Evolutionary conservation across 2,329 filamentous ascomycete genomes (phyloP), one percentile per base, ranked within the genome.

Genomic region (Fusarium tanahbumbuense): DNA sequence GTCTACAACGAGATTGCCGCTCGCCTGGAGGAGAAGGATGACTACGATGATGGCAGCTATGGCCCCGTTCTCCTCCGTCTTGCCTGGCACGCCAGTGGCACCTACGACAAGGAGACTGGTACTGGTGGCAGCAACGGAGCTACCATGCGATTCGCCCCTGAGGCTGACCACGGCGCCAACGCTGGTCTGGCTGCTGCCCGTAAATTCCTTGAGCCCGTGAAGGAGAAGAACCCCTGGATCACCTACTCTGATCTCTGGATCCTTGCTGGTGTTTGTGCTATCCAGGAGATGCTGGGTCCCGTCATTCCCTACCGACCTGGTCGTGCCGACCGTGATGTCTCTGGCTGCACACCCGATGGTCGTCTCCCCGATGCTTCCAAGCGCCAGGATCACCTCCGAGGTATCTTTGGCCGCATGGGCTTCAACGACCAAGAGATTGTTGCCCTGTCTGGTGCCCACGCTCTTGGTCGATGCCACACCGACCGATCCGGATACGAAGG

Each of bases 341-440:
- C 90, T 63, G 93, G 90, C 80, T 98, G 94, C 88, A 97, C 96
- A 28, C 96, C 96, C 53, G 94, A 98, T 78, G 96, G 96, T 72
- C 94, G 95, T 81, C 86, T 89, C 30, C 87, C 94, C 70, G 94
- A 99, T 79, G 95, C 87, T 54, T 81, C 89, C 75, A 89, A 98
- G 87, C 91, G 88, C 66, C 85, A 90, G 67, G 88, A 90, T 78
- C 95, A 98, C 83, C 88, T 98, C 75, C 92, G 96, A 77, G 88
- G 89, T 83, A 95, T 98, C 85, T 99, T 98, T 83, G 89, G 90
- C 81, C 93, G 95, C 79, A 98, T 98, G 95, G 95, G 95, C 73
- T 98, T 98, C 87, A 92, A 96, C 81, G 95, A 99, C 83, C 92
- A 92, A 77, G 94, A 98, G 83, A 98, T 98, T 78, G 95, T 98